phyloP scores from a whole-genome alignment of 345 rosid species.

The Camelina neglecta region DNA sequence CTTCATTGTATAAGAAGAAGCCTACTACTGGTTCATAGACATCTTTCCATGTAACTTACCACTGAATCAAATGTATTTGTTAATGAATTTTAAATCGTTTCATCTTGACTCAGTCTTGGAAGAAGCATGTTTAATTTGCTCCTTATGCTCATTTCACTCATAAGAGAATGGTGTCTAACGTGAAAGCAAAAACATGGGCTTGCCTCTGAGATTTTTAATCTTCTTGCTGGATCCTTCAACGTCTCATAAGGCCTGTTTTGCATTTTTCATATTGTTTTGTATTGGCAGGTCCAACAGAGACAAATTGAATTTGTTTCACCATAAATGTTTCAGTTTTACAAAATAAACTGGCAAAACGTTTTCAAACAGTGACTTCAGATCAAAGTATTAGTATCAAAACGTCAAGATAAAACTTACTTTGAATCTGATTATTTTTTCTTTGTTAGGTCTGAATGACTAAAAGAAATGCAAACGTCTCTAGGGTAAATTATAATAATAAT shows the following conservation, averaged over 20 bases:
- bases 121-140: background rate
- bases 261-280: background rate
- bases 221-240: conserved; percentile 13
- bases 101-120: background rate
- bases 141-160: background rate
- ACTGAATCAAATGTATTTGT: background rate
- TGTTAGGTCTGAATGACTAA: background rate
- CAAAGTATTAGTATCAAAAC: conserved; percentile 28
- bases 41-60: conserved; percentile 7
- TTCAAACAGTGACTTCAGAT: conserved; percentile 19
- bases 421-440: background rate
- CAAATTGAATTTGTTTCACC: background rate
- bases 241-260: background rate
- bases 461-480: background rate
- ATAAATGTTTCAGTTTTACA: background rate
- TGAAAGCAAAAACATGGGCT: background rate
- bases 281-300: background rate
- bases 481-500: background rate
- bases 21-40: conserved; percentile 20
- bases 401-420: conserved; percentile 23
- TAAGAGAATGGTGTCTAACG: background rate
- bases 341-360: background rate
- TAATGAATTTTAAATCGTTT: conserved; percentile 14
- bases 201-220: background rate
- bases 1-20: conserved; percentile 36